phyloP scores from a whole-genome alignment of 1,284 basidiomycete genomes.

The Lentinula novae-zelandiae region DNA sequence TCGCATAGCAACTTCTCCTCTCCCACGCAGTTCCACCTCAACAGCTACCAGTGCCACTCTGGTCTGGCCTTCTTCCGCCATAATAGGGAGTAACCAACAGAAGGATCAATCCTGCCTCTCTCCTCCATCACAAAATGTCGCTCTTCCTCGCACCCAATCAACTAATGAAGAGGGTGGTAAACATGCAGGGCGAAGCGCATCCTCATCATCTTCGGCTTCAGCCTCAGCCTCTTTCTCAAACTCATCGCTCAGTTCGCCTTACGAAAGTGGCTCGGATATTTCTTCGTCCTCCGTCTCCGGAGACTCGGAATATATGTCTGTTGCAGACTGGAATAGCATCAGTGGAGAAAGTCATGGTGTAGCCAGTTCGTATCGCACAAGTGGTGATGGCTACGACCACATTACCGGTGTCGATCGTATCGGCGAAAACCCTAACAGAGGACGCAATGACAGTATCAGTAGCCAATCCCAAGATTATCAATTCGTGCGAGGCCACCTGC shows the following conservation, averaged over 20 bases:
- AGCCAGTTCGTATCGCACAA: background rate
- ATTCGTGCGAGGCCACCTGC: background rate
- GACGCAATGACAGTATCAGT: background rate
- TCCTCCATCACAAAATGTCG: background rate
- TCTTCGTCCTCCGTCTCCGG: background rate
- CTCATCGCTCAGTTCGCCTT: background rate
- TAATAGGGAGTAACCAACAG: background rate
- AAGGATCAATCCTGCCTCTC: background rate
- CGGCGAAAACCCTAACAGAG: background rate
- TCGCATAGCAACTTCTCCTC: background rate
- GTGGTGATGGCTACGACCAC: background rate
- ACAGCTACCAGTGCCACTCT: slow-evolving; percentile 8
- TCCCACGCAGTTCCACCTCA: slow-evolving; percentile 1
- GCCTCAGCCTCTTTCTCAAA: background rate
- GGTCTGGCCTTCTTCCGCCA: slow-evolving; percentile 2
- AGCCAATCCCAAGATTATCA: background rate
- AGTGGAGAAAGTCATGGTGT: background rate
- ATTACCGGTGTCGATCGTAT: background rate
- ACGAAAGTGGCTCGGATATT: background rate
- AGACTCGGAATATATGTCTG: slow-evolving; percentile 7
- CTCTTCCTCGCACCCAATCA: background rate
- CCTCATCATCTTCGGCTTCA: background rate
- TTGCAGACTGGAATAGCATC: background rate
- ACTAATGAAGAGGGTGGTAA: background rate
- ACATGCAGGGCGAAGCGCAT: background rate